These are phyloP conservation scores for Zymoseptoria crescenta DNA, from an alignment of 2,329 filamentous ascomycete genomes.

Conservation along the genomic window DNA sequence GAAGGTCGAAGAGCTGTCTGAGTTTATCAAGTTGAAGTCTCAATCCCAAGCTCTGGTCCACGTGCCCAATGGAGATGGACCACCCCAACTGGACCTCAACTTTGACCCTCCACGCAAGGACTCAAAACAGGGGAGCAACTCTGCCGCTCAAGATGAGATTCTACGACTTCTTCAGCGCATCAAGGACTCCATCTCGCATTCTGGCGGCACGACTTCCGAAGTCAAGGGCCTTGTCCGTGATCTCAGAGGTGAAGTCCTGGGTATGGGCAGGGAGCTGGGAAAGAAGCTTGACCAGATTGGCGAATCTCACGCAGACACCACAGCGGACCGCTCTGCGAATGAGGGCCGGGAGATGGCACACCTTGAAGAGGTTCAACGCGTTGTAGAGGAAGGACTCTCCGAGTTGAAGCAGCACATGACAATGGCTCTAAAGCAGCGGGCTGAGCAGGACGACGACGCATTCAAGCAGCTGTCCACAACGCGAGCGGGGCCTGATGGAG, in stretches of 20 bases:
- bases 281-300: slow-evolving; percentile 70
- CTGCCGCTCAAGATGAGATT: slow-evolving; percentile 54
- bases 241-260: slow-evolving; percentile 81
- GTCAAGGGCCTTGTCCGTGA: slow-evolving; percentile 87
- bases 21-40: slow-evolving; percentile 47
- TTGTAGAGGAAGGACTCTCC: slow-evolving; percentile 71
- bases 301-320: slow-evolving; percentile 23
- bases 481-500: slow-evolving; percentile 41
- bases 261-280: slow-evolving; percentile 87
- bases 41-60: slow-evolving; percentile 48
- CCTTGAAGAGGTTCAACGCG: slow-evolving; percentile 63
- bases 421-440: slow-evolving; percentile 68
- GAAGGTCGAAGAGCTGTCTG: slow-evolving; percentile 52
- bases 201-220: slow-evolving; percentile 81
- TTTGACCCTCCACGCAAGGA: slow-evolving; percentile 25
- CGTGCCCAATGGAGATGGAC: slow-evolving; percentile 31
- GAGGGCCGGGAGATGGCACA: slow-evolving; percentile 34
- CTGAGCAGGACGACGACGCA: slow-evolving; percentile 35
- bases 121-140: slow-evolving; percentile 36
- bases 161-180: slow-evolving; percentile 75
- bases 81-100: slow-evolving; percentile 28
- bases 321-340: slow-evolving; percentile 37
- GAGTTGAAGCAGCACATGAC: slow-evolving; percentile 83
- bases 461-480: slow-evolving; percentile 37
- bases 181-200: slow-evolving; percentile 83